Base-by-base conservation (phyloP, 306 rosid species). In the Begonia loranthoides region DNA sequence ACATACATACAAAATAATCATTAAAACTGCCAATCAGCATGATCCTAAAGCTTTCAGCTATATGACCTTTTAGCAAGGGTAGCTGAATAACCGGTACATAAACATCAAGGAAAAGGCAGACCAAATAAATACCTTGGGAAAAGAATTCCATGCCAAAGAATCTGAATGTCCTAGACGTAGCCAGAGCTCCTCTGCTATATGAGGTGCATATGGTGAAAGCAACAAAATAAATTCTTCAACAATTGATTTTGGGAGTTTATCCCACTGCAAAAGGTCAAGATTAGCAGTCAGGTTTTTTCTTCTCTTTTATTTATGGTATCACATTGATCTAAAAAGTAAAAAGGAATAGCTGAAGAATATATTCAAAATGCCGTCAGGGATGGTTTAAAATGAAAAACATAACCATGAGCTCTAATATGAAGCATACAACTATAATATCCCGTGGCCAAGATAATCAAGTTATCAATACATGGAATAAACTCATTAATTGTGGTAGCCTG, bases 131-230 rank as follows among this genome's bases (percentile, higher is more conserved):
- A 86, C 97, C 90, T 78, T 63, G 13, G 99, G 99, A 63, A 88
- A 90, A 69, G 82, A 74, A 62, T 80, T 86, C 53, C 74, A 70
- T 52, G 92, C 87, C 56, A 90, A 49, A 8, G 95, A 86, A 58
- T 67, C 65, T 1, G 79, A 56, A 75, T 86, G 87, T 58, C 99
- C 99, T n/a, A 90, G 69, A 58, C 99, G 83, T 61, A 71, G 76
- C 95, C 99, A 86, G 40, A 90, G 80, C 79, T 90, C 99, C 72
- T 90, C 95, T 21, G 95, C 87, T 73, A 90, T 66, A 77, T 90
- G 97, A 15, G 97, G 99, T 0, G 94, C 99, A 65, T 85, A 90
- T 4, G 95, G 92, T 15, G 99, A 80, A 61, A 90, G 95, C 71
- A 82, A 82, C 73, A 85, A 55, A 64, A 83, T 79, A 72, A 85